phyloP scores from a whole-genome alignment of 176 grass and related monocot genomes.

The Aegilops sharonensis region DNA sequence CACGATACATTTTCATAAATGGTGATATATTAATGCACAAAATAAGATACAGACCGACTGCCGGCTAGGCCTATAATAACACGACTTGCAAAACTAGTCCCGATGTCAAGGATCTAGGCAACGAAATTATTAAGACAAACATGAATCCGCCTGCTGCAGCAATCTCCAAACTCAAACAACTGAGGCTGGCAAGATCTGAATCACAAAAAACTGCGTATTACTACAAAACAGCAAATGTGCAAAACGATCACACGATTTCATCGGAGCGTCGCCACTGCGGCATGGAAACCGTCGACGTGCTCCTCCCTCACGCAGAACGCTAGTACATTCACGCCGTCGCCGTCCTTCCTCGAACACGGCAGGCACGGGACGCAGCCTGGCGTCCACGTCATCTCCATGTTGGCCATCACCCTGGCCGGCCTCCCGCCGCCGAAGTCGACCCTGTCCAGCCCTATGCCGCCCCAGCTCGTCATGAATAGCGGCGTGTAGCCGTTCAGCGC shows the following conservation, averaged over 20 bases:
- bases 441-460: not conserved
- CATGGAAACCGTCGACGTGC: not conserved
- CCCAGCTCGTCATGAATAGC: not conserved
- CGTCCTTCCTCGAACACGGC: not conserved
- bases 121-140: too few relatives aligned
- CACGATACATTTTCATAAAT: too few relatives aligned
- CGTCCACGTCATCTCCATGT: not conserved
- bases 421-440: slow-evolving; percentile 15
- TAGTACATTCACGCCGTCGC: not conserved
- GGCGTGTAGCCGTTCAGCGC: not conserved
- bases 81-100: too few relatives aligned
- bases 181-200: too few relatives aligned
- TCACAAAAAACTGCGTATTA: too few relatives aligned
- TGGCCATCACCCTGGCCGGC: not conserved
- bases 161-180: too few relatives aligned
- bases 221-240: too few relatives aligned
- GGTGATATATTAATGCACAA: too few relatives aligned
- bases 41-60: too few relatives aligned
- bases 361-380: not conserved
- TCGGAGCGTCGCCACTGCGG: not conserved
- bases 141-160: too few relatives aligned
- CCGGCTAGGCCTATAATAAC: too few relatives aligned
- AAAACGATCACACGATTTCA: not conserved
- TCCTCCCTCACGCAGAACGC: slow-evolving; percentile 1
- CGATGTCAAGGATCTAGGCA: too few relatives aligned